Conservation (phyloP, 805 yeast species). For the Spathaspora arborariae region DNA sequence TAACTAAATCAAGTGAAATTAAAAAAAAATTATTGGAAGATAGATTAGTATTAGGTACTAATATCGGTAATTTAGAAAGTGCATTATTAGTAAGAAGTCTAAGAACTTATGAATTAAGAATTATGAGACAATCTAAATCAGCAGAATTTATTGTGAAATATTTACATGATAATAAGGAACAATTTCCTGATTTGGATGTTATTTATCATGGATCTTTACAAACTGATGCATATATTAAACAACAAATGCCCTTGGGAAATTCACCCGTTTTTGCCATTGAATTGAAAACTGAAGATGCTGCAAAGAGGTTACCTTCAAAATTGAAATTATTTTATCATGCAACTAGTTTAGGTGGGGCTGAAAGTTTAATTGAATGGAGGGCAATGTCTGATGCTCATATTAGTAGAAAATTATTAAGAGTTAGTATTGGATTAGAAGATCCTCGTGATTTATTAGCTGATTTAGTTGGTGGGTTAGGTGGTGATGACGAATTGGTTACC, state of each 20-base stretch:
- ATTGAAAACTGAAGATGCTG: conserved; percentile 47
- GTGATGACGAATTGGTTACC: conserved; percentile 5
- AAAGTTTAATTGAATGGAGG: conserved; percentile 89
- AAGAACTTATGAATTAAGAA: conserved; percentile 74
- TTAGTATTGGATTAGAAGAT: conserved; percentile 80
- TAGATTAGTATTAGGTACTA: conserved; percentile 72
- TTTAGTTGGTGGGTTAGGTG: conserved; percentile 43
- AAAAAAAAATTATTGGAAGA: conserved; percentile 52
- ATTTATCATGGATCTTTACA: conserved; percentile 78
- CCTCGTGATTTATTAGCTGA: conserved; percentile 74
- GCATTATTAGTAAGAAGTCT: conserved; percentile 73
- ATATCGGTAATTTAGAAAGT: conserved; percentile 73
- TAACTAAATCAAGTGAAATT: conserved; percentile 52
- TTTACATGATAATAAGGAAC: conserved; percentile 46
- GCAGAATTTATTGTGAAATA: conserved; percentile 60
- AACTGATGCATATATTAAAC: conserved; percentile 58
- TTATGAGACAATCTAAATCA: conserved; percentile 59
- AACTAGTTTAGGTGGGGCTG: conserved; percentile 90
- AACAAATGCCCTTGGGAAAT: conserved; percentile 61
- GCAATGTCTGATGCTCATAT: conserved; percentile 57
- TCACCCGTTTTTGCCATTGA: conserved; percentile 75
- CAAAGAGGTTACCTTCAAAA: conserved; percentile 60
- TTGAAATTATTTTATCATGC: conserved; percentile 81
- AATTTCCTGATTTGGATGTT: conserved; percentile 45
- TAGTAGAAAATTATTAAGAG: conserved; percentile 56